phyloP scores from a whole-genome alignment of 306 rosid genomes.

The Vigna unguiculata region DNA sequence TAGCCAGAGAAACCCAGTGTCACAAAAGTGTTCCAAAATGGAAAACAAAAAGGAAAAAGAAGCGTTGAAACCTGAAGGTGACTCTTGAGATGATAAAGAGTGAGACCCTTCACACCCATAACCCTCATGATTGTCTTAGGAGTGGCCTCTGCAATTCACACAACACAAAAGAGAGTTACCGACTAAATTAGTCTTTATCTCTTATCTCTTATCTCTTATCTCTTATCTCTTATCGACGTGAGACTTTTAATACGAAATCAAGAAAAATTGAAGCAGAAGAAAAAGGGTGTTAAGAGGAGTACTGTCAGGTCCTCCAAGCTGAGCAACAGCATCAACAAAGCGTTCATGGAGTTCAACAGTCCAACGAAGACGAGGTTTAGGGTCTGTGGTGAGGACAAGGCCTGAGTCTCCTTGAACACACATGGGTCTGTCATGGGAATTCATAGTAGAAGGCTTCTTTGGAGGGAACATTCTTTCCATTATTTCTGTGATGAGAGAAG shows the following conservation, averaged over 20 bases:
- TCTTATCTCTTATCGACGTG: no score
- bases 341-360: constrained; percentile 98
- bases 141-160: constrained; percentile 77
- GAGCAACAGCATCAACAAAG: constrained; percentile 96
- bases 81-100: constrained; percentile 99
- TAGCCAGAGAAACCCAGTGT: constrained; percentile 17
- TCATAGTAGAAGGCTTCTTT: constrained; percentile 96
- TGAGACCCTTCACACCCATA: constrained; percentile 99
- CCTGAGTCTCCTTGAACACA: constrained; percentile 97
- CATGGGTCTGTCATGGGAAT: constrained; percentile 95
- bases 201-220: no score
- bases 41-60: constrained; percentile 40
- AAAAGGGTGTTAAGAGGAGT: constrained; percentile 6
- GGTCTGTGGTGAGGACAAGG: constrained; percentile 98
- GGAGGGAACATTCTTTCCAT: constrained; percentile 91
- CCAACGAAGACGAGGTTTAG: constrained; percentile 98
- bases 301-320: constrained; percentile 99
- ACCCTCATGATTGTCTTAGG: constrained; percentile 99
- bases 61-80: constrained; percentile 85
- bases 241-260: no score
- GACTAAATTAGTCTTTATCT: no score
- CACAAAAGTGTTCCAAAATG: constrained; percentile 26
- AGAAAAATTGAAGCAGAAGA: no score
- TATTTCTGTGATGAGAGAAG: constrained; percentile 42
- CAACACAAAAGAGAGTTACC: neutral